Conservation (phyloP, 2,329 filamentous ascomycete species). For the Fusarium cicatricum region DNA sequence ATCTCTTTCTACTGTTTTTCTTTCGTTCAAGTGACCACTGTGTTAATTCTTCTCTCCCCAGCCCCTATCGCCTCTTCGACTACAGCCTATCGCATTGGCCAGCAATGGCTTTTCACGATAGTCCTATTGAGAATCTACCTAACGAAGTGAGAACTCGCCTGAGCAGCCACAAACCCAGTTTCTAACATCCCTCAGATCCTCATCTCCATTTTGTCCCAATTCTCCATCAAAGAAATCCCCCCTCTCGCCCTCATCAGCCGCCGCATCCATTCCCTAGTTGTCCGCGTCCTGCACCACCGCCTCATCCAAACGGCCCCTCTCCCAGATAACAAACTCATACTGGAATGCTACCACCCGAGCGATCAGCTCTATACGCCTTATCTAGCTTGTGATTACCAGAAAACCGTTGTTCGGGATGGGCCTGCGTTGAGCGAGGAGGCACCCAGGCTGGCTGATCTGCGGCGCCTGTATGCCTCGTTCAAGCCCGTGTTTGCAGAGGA, state of each 20-base stretch:
- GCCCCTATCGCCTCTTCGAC: background rate
- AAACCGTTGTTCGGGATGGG: conserved; percentile 53
- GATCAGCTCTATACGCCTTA: conserved; percentile 74
- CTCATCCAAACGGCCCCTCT: conserved; percentile 53
- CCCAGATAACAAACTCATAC: conserved; percentile 66
- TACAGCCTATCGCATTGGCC: background rate
- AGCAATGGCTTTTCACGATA: conserved; percentile 17
- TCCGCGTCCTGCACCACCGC: conserved; percentile 71
- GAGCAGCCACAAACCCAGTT: background rate
- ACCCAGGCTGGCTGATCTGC: conserved; percentile 52
- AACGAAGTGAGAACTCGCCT: conserved; percentile 19
- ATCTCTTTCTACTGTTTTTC: too few relatives aligned
- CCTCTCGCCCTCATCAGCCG: conserved; percentile 66
- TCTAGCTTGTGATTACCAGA: conserved; percentile 71
- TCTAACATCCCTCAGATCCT: conserved; percentile 16
- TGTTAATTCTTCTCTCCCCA: too few relatives aligned
- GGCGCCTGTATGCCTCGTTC: conserved; percentile 74
- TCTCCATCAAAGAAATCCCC: conserved; percentile 62
- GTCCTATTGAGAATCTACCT: conserved; percentile 22
- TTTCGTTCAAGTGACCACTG: too few relatives aligned
- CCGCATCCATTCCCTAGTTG: conserved; percentile 69
- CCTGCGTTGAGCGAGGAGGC: conserved; percentile 7
- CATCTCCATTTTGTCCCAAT: conserved; percentile 47
- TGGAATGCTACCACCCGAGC: conserved; percentile 81
- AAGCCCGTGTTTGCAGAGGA: conserved; percentile 67